Percentiles rank a stretch among this genome's conserved stretches.
Evolutionary conservation across 352 stramenopile species (phyloP).

Genomic region (Phytophthora ohioensis): DNA sequence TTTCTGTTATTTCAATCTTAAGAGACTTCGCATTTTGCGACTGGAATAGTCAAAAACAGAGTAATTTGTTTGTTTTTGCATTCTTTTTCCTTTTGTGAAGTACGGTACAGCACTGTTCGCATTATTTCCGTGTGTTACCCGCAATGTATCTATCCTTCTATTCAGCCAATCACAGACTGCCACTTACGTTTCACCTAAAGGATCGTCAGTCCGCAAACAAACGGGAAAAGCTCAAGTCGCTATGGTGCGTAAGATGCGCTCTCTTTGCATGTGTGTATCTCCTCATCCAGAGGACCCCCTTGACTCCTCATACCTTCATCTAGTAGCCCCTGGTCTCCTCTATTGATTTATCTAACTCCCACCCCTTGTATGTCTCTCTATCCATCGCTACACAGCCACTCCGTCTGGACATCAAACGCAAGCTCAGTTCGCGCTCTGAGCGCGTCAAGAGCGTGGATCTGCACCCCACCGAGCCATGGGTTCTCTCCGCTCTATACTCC

Average conservation of each 20-base stretch:
- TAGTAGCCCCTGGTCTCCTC: conserved; percentile 6
- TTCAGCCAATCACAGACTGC: conserved; percentile 19
- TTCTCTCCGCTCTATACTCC: conserved; percentile 97
- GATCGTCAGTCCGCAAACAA: conserved; percentile 11
- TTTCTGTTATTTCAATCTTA: too few relatives aligned
- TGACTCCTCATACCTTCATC: neutral
- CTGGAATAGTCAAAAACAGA: too few relatives aligned
- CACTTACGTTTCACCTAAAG: conserved; percentile 13
- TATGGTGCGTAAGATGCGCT: conserved; percentile 26
- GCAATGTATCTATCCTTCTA: neutral
- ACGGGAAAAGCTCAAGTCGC: conserved; percentile 4
- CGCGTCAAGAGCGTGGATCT: conserved; percentile 99
- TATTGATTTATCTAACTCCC: conserved; percentile 24
- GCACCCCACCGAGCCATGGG: conserved; percentile 98
- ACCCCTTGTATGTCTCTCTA: neutral
- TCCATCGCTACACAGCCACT: conserved; percentile 52
- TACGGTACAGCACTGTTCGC: neutral
- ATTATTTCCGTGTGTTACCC: neutral
- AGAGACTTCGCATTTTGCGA: too few relatives aligned
- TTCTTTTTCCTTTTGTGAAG: too few relatives aligned
- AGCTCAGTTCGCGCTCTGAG: conserved; percentile 95
- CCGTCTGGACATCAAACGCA: conserved; percentile 92
- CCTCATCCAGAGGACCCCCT: neutral
- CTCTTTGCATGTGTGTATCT: conserved; percentile 4
- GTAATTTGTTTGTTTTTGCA: too few relatives aligned